Evolutionary conservation across 1,284 basidiomycete species (phyloP).

Genomic region (Tylopilus orsonianus): DNA sequence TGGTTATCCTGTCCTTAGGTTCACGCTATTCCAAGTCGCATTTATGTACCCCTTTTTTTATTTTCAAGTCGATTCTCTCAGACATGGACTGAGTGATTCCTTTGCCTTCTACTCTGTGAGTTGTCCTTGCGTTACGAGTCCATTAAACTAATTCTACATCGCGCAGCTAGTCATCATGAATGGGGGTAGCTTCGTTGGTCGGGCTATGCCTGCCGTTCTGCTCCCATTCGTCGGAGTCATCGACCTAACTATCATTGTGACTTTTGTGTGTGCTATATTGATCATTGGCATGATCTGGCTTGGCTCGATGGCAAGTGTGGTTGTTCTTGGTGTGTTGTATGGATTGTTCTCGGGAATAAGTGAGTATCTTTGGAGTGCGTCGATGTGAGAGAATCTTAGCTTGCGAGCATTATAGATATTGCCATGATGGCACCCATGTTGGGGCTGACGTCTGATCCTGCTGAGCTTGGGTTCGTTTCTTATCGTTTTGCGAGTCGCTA

Average conservation of each 20-base stretch:
- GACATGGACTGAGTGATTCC: conserved; percentile 25
- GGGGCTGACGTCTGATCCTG: not conserved
- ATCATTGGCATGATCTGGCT: conserved; percentile 45
- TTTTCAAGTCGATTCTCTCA: conserved; percentile 30
- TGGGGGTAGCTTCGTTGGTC: conserved; percentile 41
- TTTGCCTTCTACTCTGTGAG: conserved; percentile 34
- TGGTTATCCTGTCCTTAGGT: conserved; percentile 9
- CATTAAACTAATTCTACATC: not conserved
- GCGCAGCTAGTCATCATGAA: conserved; percentile 46
- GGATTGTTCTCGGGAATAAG: conserved; percentile 48
- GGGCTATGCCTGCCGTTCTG: conserved; percentile 38
- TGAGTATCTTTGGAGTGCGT: too few species aligned
- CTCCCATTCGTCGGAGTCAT: conserved; percentile 39
- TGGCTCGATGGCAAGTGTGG: conserved; percentile 39
- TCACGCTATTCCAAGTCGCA: conserved; percentile 22
- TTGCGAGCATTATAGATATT: too few species aligned
- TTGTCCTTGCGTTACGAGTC: not conserved
- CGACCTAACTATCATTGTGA: conserved; percentile 40
- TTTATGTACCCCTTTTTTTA: conserved; percentile 33
- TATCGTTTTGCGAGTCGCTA: not conserved
- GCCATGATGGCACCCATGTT: too few species aligned
- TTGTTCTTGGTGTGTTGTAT: conserved; percentile 47
- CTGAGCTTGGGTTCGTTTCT: not conserved
- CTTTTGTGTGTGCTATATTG: conserved; percentile 25
- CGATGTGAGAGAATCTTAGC: too few species aligned